These are phyloP conservation scores for Auricularia cornea DNA, from an alignment of 768 basidiomycete species.

Conservation along the genomic window DNA sequence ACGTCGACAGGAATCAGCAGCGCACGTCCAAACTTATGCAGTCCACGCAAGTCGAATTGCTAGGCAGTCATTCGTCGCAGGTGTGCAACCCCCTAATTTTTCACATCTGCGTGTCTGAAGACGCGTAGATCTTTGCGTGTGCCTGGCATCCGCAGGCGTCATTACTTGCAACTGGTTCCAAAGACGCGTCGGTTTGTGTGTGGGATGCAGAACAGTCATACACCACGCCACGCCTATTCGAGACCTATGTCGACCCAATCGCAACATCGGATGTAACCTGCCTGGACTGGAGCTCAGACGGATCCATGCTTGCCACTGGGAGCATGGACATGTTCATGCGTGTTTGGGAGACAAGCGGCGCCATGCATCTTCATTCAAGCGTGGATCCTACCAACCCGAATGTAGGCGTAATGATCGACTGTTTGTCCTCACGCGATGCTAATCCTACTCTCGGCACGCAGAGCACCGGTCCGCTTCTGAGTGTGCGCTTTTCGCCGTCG, in stretches of 20 bases:
- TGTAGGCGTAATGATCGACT: slow-evolving; percentile 35
- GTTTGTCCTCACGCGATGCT: no score
- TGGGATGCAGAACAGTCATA: slow-evolving; percentile 41
- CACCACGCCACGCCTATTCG: slow-evolving; percentile 41
- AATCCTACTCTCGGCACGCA: background rate
- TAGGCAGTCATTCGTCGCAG: background rate
- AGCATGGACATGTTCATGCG: slow-evolving; percentile 70
- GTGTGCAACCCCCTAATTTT: background rate
- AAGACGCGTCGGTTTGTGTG: slow-evolving; percentile 63
- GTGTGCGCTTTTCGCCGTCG: slow-evolving; percentile 28
- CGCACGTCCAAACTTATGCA: background rate
- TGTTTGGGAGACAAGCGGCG: slow-evolving; percentile 49
- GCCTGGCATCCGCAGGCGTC: slow-evolving; percentile 64
- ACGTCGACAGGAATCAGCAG: no score
- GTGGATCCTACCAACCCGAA: slow-evolving; percentile 34
- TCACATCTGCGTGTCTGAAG: background rate
- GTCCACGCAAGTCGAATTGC: background rate
- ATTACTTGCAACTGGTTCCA: slow-evolving; percentile 74
- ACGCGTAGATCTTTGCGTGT: slow-evolving; percentile 63
- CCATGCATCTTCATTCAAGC: slow-evolving; percentile 47
- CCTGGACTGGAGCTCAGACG: slow-evolving; percentile 69
- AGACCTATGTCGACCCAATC: slow-evolving; percentile 31
- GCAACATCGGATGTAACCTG: slow-evolving; percentile 51
- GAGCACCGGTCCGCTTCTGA: background rate
- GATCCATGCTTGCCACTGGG: slow-evolving; percentile 65